These are phyloP conservation scores for Fusarium ambrosium DNA, from an alignment of 2,329 filamentous ascomycete species.

Conservation along the genomic window DNA sequence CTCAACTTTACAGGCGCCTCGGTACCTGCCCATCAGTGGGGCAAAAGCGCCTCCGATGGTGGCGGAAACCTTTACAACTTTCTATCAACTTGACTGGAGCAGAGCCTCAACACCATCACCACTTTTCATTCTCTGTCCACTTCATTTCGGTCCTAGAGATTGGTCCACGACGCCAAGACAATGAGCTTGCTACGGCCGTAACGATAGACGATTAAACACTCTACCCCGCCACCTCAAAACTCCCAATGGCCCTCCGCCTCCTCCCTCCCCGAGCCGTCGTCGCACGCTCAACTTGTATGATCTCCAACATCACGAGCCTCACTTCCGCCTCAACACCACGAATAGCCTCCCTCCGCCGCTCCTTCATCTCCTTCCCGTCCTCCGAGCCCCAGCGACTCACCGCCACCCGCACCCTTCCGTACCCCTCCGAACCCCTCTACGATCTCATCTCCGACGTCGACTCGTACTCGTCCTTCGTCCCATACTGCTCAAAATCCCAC, in stretches of 20 bases:
- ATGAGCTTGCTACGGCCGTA: constrained; percentile 11
- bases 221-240: neutral
- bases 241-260: constrained; percentile 38
- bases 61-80: constrained; percentile 28
- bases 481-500: constrained; percentile 83
- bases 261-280: constrained; percentile 24
- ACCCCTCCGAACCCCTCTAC: constrained; percentile 80
- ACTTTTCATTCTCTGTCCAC: constrained; percentile 14
- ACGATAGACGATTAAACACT: neutral
- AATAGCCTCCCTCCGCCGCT: constrained; percentile 51
- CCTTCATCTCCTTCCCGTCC: constrained; percentile 54
- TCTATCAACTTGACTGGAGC: constrained; percentile 28
- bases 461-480: constrained; percentile 88
- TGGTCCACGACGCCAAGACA: neutral
- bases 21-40: constrained; percentile 15
- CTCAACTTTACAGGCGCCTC: neutral
- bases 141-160: neutral
- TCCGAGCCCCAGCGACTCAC: constrained; percentile 72
- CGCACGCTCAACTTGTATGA: constrained; percentile 23
- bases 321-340: constrained; percentile 33
- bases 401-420: constrained; percentile 82
- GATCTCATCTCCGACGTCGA: constrained; percentile 89
- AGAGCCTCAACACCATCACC: constrained; percentile 45
- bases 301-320: constrained; percentile 34
- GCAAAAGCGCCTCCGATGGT: constrained; percentile 1